A percentile compares a stretch with the other conserved stretches of the same genome.
Conservation (phyloP, 441 rosid genomes). For the Arabidopsis hybrid region DNA sequence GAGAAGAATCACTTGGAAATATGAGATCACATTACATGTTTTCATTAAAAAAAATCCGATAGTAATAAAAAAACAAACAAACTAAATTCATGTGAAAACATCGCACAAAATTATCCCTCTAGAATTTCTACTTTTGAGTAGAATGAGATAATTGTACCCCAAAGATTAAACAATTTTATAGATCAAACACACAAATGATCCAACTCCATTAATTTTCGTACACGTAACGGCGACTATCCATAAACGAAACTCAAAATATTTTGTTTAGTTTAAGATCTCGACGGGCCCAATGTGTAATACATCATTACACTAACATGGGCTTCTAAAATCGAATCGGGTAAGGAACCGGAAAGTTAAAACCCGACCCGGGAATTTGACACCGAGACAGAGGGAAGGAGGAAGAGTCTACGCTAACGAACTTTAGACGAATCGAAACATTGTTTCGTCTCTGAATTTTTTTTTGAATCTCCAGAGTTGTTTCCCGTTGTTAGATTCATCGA, state of each 20-base stretch:
- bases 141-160: slow-evolving; percentile 30
- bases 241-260: slow-evolving; percentile 1
- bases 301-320: slow-evolving; percentile 38
- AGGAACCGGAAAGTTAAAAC: slow-evolving; percentile 8
- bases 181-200: slow-evolving; percentile 23
- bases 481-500: slow-evolving; percentile 22
- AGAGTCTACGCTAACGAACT: slow-evolving; percentile 47
- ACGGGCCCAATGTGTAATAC: slow-evolving; percentile 26
- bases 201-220: slow-evolving; percentile 14
- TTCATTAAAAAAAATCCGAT: no score
- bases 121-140: neutral
- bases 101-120: neutral
- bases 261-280: neutral
- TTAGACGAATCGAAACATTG: slow-evolving; percentile 41
- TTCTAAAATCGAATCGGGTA: slow-evolving; percentile 5
- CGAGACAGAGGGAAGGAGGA: slow-evolving; percentile 30
- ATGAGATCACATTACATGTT: no score
- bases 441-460: slow-evolving; percentile 31
- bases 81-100: neutral
- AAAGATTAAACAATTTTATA: slow-evolving; percentile 16
- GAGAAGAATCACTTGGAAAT: no score
- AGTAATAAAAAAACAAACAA: neutral
- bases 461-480: slow-evolving; percentile 15
- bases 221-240: slow-evolving; percentile 36
- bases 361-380: slow-evolving; percentile 36